Evolutionary conservation across 2,329 filamentous ascomycete genomes (phyloP), one percentile per base, ranked within the genome.

Genomic region (Lecanicillium sp.): DNA sequence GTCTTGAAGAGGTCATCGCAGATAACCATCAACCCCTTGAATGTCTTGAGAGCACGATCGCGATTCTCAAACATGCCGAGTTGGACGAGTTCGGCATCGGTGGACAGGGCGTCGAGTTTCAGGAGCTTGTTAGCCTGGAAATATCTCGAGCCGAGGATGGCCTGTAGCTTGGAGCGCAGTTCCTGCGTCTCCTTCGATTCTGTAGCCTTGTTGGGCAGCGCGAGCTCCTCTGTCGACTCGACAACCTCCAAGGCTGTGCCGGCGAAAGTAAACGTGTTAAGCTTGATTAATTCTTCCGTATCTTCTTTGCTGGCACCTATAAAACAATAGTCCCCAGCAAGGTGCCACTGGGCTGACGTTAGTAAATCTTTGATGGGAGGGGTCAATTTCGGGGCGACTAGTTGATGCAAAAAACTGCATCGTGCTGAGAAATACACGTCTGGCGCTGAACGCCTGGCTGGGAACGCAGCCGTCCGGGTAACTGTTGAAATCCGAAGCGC

Each of bases 11-110:
- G 77, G 52, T 80, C 72, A 45, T 94, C 83, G 62, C 87, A 90
- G 39, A 96, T 83, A 51, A 81, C 82, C 87, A 97, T 95, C 52
- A 97, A 74, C 1, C 87, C 91, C 44, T 87, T 87, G 68, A 97
- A 96, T 53, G 95, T 87, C 64, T 96, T 98, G 54, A 86, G 79
- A 38, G 86, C 82, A 1, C 83, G 83, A 3, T 84, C 81, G 50
- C 77, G 79, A 51, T 72, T 80, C 52, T 81, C 78, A 62, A 95
- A 90, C 59, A 91, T 86, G 30, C 87, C 87, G 66, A 90, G 82
- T 35, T 78, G 73, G 46, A 82, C 73, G 4, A 97, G 77, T 50
- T 83, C 79, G 2, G 80, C 69, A 58, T 97, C 91, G 40, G 78
- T 72, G 26, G 79, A 83, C 9, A 97, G 78, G 1, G 77, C 73